Conservation (phyloP, 805 yeast species). For the Cyberlindnera euphorbiae region DNA sequence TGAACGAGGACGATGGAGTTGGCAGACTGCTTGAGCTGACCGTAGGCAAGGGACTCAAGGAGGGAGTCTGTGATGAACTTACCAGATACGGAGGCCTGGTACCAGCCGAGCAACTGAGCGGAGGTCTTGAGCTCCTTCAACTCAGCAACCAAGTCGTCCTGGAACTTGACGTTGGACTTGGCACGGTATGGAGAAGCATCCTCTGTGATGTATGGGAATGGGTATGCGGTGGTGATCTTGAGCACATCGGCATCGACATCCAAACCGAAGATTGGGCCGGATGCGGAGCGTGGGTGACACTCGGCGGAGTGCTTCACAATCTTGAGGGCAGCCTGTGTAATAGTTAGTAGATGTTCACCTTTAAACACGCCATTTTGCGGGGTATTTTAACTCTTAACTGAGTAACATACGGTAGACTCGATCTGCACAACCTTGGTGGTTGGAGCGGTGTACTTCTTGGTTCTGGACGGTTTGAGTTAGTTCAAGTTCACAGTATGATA, state of each 20-base stretch:
- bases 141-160: constrained; percentile 58
- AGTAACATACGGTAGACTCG: constrained; percentile 12
- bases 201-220: constrained; percentile 56
- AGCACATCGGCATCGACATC: constrained; percentile 48
- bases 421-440: constrained; percentile 18
- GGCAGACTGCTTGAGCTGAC: constrained; percentile 51
- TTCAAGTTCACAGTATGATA: no score
- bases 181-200: constrained; percentile 59
- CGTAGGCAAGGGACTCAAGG: constrained; percentile 63
- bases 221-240: constrained; percentile 54
- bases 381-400: no score
- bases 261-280: constrained; percentile 75
- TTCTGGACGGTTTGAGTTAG: background rate
- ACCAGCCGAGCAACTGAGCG: constrained; percentile 76
- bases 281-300: constrained; percentile 52
- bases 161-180: constrained; percentile 61
- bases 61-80: constrained; percentile 61
- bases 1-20: constrained; percentile 54
- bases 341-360: constrained; percentile 3
- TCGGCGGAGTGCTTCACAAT: constrained; percentile 66
- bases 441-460: constrained; percentile 13
- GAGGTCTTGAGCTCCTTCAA: constrained; percentile 62
- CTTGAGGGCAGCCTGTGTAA: constrained; percentile 33
- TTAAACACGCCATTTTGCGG: no score
- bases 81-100: constrained; percentile 65